Evolutionary conservation across 495 filamentous ascomycete species (phyloP).

Genomic region (Xylaria cubensis): DNA sequence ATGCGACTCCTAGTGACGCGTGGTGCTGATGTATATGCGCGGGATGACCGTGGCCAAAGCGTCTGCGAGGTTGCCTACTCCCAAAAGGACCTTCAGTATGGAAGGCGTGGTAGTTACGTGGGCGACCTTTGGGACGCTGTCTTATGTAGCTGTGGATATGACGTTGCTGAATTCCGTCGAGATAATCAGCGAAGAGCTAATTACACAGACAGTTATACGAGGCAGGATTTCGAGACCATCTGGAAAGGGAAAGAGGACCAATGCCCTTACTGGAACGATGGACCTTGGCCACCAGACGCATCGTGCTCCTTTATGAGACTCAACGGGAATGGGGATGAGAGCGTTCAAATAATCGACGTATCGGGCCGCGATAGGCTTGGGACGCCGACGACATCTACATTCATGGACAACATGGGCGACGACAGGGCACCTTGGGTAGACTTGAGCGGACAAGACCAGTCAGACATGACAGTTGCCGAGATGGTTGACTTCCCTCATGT

Average conservation of each 20-base stretch:
- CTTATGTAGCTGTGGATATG: neutral
- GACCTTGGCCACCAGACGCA: neutral
- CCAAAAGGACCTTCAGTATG: neutral
- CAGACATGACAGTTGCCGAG: neutral
- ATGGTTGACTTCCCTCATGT: neutral
- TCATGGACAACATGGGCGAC: neutral
- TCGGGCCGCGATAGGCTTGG: neutral
- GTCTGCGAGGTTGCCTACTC: neutral
- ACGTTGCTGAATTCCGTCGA: neutral
- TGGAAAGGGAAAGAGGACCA: neutral
- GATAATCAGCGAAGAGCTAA: neutral
- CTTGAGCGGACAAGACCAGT: neutral
- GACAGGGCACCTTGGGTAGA: neutral
- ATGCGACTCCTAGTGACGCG: neutral
- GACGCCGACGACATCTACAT: neutral
- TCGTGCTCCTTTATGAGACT: neutral
- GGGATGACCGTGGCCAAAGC: neutral
- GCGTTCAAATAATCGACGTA: neutral
- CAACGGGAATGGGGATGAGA: neutral
- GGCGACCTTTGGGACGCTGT: neutral
- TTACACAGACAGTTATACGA: neutral
- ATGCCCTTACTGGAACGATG: neutral
- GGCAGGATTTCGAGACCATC: neutral
- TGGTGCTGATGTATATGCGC: neutral
- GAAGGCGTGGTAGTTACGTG: neutral